A percentile compares a stretch with the other conserved stretches of the same genome.
These are phyloP conservation scores for Phaeosphaeria sp. DNA, from an alignment of 2,329 filamentous ascomycete genomes.

Conservation along the genomic window DNA sequence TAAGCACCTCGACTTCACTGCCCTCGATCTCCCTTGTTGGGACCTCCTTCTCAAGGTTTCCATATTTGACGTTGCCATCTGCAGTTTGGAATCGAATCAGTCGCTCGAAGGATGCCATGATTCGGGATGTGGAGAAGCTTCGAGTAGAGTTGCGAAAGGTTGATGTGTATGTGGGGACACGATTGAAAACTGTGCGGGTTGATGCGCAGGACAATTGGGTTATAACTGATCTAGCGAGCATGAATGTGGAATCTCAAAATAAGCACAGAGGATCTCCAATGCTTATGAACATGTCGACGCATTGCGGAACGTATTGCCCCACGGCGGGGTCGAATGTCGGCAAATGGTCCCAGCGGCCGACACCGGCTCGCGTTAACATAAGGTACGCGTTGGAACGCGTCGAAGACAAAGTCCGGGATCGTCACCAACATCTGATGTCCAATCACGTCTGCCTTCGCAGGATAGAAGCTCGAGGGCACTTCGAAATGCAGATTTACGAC, in stretches of 20 bases:
- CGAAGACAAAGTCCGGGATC: not conserved
- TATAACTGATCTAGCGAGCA: constrained; percentile 3
- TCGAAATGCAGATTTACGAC: not conserved
- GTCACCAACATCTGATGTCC: not conserved
- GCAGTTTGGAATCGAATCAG: constrained; percentile 42
- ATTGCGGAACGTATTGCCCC: not conserved
- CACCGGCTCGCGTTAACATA: not conserved
- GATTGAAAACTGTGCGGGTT: not conserved
- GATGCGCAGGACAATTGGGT: not conserved
- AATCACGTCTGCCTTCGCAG: not conserved
- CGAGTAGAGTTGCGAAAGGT: not conserved
- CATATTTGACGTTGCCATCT: constrained; percentile 39
- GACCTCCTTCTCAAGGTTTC: constrained; percentile 38
- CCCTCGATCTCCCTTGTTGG: constrained; percentile 41
- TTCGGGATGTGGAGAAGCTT: constrained; percentile 5
- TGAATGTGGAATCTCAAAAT: not conserved
- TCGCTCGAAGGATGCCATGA: constrained; percentile 38
- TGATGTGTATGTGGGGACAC: not conserved
- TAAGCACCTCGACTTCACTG: constrained; percentile 35
- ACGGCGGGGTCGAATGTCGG: constrained; percentile 4
- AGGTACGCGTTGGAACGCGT: not conserved
- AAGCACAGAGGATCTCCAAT: not conserved
- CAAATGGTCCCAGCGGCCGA: not conserved
- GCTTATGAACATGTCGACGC: constrained; percentile 4
- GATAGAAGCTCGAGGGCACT: not conserved